These are phyloP conservation scores for Aspergillus asperescens DNA, from an alignment of 495 filamentous ascomycete species.

Conservation along the genomic window DNA sequence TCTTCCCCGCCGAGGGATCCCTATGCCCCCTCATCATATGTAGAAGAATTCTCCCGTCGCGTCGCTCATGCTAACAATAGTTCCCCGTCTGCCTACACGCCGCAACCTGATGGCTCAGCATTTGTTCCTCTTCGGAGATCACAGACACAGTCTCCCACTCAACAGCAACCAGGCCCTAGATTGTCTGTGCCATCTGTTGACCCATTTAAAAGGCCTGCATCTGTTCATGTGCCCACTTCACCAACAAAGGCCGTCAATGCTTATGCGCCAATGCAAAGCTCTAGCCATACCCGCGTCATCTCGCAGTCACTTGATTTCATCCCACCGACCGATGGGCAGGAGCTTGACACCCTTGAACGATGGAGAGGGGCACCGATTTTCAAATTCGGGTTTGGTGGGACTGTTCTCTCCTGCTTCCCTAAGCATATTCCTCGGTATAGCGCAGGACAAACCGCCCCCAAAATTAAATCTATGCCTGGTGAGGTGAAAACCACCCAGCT, in stretches of 20 bases:
- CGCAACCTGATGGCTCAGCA: constrained; percentile 22
- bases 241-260: constrained; percentile 38
- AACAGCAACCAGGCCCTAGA: constrained; percentile 47
- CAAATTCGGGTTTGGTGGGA: constrained; percentile 82
- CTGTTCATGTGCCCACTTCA: constrained; percentile 54
- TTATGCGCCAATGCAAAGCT: constrained; percentile 31
- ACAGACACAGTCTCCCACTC: constrained; percentile 80
- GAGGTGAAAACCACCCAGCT: constrained; percentile 70
- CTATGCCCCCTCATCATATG: constrained; percentile 43
- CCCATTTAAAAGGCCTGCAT: constrained; percentile 62
- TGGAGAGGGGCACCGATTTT: constrained; percentile 89
- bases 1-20: constrained; percentile 30
- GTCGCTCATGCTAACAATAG: constrained; percentile 40
- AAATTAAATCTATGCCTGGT: constrained; percentile 78
- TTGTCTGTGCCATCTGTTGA: constrained; percentile 45
- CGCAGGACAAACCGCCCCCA: constrained; percentile 62
- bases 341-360: constrained; percentile 70
- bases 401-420: constrained; percentile 78
- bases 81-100: constrained; percentile 24
- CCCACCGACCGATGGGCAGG: constrained; percentile 71
- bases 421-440: constrained; percentile 82
- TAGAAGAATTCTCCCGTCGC: constrained; percentile 49
- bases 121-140: constrained; percentile 62
- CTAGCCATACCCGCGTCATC: constrained; percentile 27
- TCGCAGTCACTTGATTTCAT: constrained; percentile 51